These are phyloP conservation scores for Suillus decipiens DNA, from an alignment of 768 basidiomycete genomes.

Conservation along the genomic window DNA sequence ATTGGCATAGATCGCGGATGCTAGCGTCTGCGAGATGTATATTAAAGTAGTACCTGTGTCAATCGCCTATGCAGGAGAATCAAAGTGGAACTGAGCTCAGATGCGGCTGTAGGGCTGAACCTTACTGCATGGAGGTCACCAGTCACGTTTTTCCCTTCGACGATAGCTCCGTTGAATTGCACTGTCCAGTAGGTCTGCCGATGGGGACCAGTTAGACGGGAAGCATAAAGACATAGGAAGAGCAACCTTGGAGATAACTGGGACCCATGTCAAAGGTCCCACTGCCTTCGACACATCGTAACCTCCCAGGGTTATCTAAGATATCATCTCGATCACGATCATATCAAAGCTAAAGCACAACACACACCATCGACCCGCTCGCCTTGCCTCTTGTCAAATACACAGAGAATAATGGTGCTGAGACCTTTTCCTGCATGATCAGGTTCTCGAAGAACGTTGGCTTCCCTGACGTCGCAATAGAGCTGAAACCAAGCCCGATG, in stretches of 20 bases:
- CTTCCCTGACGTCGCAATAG: slow-evolving; percentile 46
- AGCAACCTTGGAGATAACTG: slow-evolving; percentile 39
- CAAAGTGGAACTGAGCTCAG: not conserved
- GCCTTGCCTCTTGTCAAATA: slow-evolving; percentile 45
- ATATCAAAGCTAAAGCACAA: slow-evolving; percentile 6
- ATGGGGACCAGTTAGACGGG: not conserved
- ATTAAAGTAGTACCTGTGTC: slow-evolving; percentile 71
- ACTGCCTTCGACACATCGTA: slow-evolving; percentile 36
- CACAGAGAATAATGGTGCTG: slow-evolving; percentile 55
- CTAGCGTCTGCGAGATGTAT: slow-evolving; percentile 51
- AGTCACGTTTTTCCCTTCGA: slow-evolving; percentile 28
- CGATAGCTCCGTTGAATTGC: slow-evolving; percentile 44
- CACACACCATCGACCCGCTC: slow-evolving; percentile 52
- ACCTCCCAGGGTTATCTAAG: slow-evolving; percentile 27
- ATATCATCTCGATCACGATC: not conserved
- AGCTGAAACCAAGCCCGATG: slow-evolving; percentile 61
- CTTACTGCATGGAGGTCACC: slow-evolving; percentile 18
- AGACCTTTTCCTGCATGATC: slow-evolving; percentile 42
- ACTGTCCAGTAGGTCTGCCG: slow-evolving; percentile 64
- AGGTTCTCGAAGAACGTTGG: slow-evolving; percentile 70
- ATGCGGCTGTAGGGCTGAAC: slow-evolving; percentile 11
- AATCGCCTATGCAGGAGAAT: slow-evolving; percentile 49
- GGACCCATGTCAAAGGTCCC: slow-evolving; percentile 35
- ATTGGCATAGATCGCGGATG: slow-evolving; percentile 45
- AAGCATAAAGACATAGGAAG: not conserved